phyloP scores from a whole-genome alignment of 2,329 filamentous ascomycete genomes.

The Raffaelea deltoideospora region DNA sequence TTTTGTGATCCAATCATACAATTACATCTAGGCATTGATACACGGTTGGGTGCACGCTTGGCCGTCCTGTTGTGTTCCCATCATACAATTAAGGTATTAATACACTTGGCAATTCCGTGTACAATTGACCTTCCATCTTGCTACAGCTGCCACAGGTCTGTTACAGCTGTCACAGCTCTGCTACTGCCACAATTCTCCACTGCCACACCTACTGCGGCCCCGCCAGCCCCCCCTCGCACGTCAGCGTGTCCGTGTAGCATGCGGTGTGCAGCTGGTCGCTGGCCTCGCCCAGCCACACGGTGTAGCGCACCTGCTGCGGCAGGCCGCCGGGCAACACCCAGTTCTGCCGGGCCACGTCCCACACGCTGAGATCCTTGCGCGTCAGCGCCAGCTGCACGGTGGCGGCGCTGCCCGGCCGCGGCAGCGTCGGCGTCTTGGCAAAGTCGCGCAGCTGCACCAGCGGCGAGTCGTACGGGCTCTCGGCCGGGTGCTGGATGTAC shows the following conservation, averaged over 20 bases:
- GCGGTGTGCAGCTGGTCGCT: constrained; percentile 24
- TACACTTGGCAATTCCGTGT: too few relatives aligned
- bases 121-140: too few relatives aligned
- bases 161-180: too few relatives aligned
- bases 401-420: constrained; percentile 13
- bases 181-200: constrained; percentile 13
- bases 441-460: constrained; percentile 19
- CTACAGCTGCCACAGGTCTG: too few relatives aligned
- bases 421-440: constrained; percentile 15
- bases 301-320: constrained; percentile 15
- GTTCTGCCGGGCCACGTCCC: constrained; percentile 28
- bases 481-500: constrained; percentile 16
- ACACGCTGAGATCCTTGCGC: constrained; percentile 28
- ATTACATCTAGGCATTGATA: too few relatives aligned
- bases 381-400: constrained; percentile 19
- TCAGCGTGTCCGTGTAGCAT: constrained; percentile 25
- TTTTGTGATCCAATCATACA: too few relatives aligned
- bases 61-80: too few relatives aligned
- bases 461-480: constrained; percentile 14
- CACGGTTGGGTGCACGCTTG: too few relatives aligned
- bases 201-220: constrained; percentile 28
- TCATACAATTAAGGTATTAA: too few relatives aligned
- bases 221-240: constrained; percentile 19
- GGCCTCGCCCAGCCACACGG: constrained; percentile 28
- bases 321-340: constrained; percentile 17